These are phyloP conservation scores for Leersia perrieri DNA, from an alignment of 176 grass and related monocot species.

Conservation along the genomic window DNA sequence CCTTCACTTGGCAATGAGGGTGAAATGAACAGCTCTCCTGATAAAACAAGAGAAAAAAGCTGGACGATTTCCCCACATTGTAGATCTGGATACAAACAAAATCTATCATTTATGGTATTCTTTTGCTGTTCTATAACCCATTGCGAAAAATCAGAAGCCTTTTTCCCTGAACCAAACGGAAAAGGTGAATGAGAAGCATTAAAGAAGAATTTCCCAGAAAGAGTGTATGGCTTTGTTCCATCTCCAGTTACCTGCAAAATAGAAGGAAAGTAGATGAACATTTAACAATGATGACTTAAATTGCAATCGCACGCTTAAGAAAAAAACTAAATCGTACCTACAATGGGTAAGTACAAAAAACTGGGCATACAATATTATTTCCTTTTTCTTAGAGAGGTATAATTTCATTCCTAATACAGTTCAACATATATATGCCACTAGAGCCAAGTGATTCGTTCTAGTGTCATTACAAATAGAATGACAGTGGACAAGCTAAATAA, in stretches of 20 bases:
- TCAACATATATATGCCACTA: neutral
- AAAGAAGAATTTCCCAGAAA: slow-evolving; percentile 76
- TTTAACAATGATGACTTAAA: slow-evolving; percentile 4
- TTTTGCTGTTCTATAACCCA: slow-evolving; percentile 68
- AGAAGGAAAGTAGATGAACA: slow-evolving; percentile 21
- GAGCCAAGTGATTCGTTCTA: neutral
- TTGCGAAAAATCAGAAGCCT: slow-evolving; percentile 56
- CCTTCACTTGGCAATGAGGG: slow-evolving; percentile 73
- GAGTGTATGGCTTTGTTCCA: slow-evolving; percentile 68
- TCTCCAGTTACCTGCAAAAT: slow-evolving; percentile 70
- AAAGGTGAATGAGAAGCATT: slow-evolving; percentile 76
- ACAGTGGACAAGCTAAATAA: slow-evolving; percentile 1
- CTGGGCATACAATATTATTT: neutral
- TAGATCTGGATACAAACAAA: slow-evolving; percentile 69
- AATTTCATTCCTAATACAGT: neutral
- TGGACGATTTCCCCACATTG: slow-evolving; percentile 82
- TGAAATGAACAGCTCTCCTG: slow-evolving; percentile 57
- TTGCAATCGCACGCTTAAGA: neutral
- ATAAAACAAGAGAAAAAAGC: slow-evolving; percentile 69
- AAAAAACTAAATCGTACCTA: neutral
- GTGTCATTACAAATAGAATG: slow-evolving; percentile 5
- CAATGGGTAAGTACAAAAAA: neutral
- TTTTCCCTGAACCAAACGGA: slow-evolving; percentile 82
- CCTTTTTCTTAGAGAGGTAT: neutral
- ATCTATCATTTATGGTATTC: slow-evolving; percentile 31